phyloP scores from a whole-genome alignment of 805 yeast species.

The Myxozyma melibiosi region DNA sequence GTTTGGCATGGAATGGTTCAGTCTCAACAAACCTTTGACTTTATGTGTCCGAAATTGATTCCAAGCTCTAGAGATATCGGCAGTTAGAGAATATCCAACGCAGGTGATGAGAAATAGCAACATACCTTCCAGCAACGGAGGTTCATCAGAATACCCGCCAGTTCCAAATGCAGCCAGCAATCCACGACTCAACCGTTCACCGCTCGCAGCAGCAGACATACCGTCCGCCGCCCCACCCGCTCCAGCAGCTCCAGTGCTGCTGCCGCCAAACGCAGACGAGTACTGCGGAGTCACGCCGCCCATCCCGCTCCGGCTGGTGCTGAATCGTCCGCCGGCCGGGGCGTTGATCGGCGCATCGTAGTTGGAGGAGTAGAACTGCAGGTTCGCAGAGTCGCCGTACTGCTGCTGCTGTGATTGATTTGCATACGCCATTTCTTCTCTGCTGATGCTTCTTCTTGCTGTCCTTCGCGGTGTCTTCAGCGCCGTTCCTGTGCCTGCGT shows the following conservation, averaged over 20 bases:
- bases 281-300: conserved; percentile 29
- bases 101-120: no score
- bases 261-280: conserved; percentile 16
- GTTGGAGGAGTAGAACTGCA: conserved; percentile 41
- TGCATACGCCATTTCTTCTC: conserved; percentile 1
- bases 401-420: not conserved
- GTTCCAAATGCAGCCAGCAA: conserved; percentile 90
- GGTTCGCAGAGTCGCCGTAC: conserved; percentile 29
- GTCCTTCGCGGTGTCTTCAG: no score
- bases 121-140: conserved; percentile 71
- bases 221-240: conserved; percentile 32
- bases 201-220: conserved; percentile 42
- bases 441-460: not conserved
- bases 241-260: conserved; percentile 17
- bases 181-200: conserved; percentile 64
- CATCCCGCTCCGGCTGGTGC: conserved; percentile 44
- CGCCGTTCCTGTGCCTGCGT: no score
- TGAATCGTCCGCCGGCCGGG: conserved; percentile 38
- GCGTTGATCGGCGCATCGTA: conserved; percentile 30
- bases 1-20: no score
- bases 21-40: conserved; percentile 51
- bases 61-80: conserved; percentile 62
- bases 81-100: not conserved
- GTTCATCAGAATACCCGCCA: conserved; percentile 92
- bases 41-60: conserved; percentile 85